These are phyloP conservation scores for Fistulifera solaris DNA, from an alignment of 108 stramenopile genomes.

Conservation along the genomic window DNA sequence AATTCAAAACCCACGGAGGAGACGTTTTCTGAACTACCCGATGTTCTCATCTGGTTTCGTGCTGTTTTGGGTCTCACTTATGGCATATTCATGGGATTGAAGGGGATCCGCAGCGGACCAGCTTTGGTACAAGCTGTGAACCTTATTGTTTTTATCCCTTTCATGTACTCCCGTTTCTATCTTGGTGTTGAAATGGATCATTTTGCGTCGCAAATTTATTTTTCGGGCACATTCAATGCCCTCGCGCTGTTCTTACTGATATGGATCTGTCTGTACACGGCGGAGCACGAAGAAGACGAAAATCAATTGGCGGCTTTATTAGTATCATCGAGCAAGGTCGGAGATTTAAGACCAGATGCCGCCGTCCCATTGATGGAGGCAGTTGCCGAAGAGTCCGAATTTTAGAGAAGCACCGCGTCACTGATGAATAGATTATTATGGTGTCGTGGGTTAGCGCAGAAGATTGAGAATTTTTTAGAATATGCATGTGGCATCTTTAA, in stretches of 20 bases:
- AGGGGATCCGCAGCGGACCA: slow-evolving; percentile 1
- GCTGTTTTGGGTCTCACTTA: slow-evolving; percentile 35
- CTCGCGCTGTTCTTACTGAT: slow-evolving; percentile 47
- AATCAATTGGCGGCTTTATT: not conserved
- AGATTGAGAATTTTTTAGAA: too few relatives aligned
- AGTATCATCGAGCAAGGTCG: too few relatives aligned
- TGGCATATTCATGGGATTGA: slow-evolving; percentile 39
- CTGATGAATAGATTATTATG: too few relatives aligned
- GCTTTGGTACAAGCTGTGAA: slow-evolving; percentile 52
- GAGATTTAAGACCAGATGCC: too few relatives aligned
- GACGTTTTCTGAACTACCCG: slow-evolving; percentile 59
- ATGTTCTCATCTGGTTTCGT: slow-evolving; percentile 50
- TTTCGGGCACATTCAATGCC: slow-evolving; percentile 47
- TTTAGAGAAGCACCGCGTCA: too few relatives aligned
- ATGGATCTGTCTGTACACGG: slow-evolving; percentile 58
- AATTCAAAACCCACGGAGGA: slow-evolving; percentile 52
- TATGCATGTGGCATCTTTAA: too few relatives aligned
- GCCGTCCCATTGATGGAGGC: too few relatives aligned
- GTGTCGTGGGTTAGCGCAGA: too few relatives aligned
- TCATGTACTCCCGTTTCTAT: slow-evolving; percentile 42
- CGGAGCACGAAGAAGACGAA: slow-evolving; percentile 3
- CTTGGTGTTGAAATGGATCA: slow-evolving; percentile 38
- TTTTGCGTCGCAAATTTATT: slow-evolving; percentile 37
- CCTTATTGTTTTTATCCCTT: slow-evolving; percentile 55
- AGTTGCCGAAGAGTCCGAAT: too few relatives aligned